A percentile compares a stretch with the other conserved stretches of the same genome.
Conservation (phyloP, 345 rosid species). For the Viola odorata region DNA sequence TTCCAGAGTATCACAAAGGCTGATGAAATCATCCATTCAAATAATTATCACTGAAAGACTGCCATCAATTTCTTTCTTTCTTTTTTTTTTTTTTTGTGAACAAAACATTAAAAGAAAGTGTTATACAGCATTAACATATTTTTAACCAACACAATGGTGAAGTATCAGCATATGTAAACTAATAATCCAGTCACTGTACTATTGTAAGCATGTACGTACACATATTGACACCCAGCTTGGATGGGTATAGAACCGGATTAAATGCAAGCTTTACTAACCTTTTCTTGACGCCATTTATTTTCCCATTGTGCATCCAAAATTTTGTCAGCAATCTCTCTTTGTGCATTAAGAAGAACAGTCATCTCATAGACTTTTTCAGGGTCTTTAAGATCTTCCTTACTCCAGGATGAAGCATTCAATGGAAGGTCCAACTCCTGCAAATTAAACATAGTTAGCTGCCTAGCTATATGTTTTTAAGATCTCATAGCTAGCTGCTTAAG, state of each 20-base stretch:
- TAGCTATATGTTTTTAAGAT: not conserved
- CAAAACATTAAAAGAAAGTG: no score
- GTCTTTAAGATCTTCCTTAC: constrained; percentile 77
- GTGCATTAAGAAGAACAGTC: constrained; percentile 91
- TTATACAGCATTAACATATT: no score
- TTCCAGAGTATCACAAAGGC: no score
- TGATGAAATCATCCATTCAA: no score
- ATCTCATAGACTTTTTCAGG: constrained; percentile 78
- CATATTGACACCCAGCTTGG: not conserved
- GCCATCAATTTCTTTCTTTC: no score
- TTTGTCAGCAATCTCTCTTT: constrained; percentile 78
- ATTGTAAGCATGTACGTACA: not conserved
- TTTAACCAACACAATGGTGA: no score
- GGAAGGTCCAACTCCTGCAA: constrained; percentile 82
- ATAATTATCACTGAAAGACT: no score
- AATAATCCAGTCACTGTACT: no score
- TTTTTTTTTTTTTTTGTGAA: no score
- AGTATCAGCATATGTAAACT: no score
- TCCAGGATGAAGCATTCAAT: constrained; percentile 73
- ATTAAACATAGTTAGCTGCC: constrained; percentile 15
- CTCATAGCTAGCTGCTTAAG: no score
- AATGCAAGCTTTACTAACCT: constrained; percentile 38
- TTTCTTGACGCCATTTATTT: constrained; percentile 84
- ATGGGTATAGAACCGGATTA: not conserved
- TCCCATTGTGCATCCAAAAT: constrained; percentile 89